These are phyloP conservation scores for Magnaporthiopsis incrustans DNA, from an alignment of 2,329 filamentous ascomycete genomes.

Conservation along the genomic window DNA sequence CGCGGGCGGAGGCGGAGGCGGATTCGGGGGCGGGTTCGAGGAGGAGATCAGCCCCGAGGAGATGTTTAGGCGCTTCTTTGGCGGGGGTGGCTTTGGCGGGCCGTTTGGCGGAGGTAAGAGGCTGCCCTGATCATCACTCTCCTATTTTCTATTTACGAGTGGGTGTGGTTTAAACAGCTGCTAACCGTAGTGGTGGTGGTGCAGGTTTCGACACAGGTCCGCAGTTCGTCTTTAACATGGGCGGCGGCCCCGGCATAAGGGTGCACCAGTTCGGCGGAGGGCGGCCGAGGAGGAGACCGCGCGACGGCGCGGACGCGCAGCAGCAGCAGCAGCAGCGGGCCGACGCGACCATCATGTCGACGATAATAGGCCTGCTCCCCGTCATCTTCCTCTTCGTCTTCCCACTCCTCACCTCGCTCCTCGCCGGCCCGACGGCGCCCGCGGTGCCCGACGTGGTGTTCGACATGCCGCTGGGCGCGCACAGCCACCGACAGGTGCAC, in stretches of 20 bases:
- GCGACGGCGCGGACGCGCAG: conserved; percentile 33
- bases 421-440: conserved; percentile 47
- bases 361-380: conserved; percentile 71
- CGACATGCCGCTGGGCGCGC: conserved; percentile 60
- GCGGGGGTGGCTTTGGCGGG: conserved; percentile 60
- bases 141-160: neutral
- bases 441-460: conserved; percentile 66
- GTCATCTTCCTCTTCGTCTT: conserved; percentile 84
- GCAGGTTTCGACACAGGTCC: conserved; percentile 66
- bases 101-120: conserved; percentile 4
- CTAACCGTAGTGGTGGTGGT: conserved; percentile 4
- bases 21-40: conserved; percentile 58
- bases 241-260: conserved; percentile 81
- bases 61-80: conserved; percentile 95
- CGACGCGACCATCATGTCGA: conserved; percentile 42
- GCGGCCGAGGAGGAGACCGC: conserved; percentile 67
- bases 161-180: neutral
- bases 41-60: conserved; percentile 95
- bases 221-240: conserved; percentile 92
- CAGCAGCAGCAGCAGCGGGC: conserved; percentile 42
- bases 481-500: conserved; percentile 49
- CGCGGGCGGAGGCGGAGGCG: conserved; percentile 31
- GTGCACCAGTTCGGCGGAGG: conserved; percentile 92
- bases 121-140: too few species aligned
- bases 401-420: conserved; percentile 73